phyloP scores from a whole-genome alignment of 208 protist genomes.

The Novymonas esmeraldas region DNA sequence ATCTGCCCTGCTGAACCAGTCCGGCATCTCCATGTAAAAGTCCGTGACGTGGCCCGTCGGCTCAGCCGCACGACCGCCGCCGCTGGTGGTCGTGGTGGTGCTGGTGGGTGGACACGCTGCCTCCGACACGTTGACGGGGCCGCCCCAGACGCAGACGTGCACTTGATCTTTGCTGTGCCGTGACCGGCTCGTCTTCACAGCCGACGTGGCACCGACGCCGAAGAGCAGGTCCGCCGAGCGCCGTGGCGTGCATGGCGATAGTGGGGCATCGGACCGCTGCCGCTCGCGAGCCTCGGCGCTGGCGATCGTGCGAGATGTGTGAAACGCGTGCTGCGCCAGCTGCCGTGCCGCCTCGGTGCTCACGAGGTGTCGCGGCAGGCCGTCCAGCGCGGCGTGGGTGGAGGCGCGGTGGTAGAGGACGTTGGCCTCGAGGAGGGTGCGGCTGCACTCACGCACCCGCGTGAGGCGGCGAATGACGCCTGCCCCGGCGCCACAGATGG shows the following conservation, averaged over 20 bases:
- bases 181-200: constrained; percentile 41
- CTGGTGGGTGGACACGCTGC: background rate
- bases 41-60: constrained; percentile 17
- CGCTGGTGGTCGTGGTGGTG: too few species aligned
- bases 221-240: constrained; percentile 20
- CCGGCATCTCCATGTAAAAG: constrained; percentile 48
- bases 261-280: background rate
- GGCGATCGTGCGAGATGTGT: constrained; percentile 13
- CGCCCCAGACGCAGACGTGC: constrained; percentile 55
- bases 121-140: background rate
- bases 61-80: background rate
- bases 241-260: background rate
- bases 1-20: constrained; percentile 24
- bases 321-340: constrained; percentile 69
- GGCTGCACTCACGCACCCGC: constrained; percentile 56
- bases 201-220: constrained; percentile 68
- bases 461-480: constrained; percentile 46
- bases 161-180: constrained; percentile 43
- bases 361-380: constrained; percentile 42
- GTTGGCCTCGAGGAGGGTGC: constrained; percentile 49
- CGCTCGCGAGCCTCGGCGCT: constrained; percentile 7
- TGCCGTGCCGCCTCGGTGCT: constrained; percentile 36
- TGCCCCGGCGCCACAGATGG: constrained; percentile 55
- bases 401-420: constrained; percentile 45
- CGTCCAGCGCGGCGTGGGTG: constrained; percentile 41